A percentile compares a stretch with the other conserved stretches of the same genome.
These are phyloP conservation scores for Saturnispora besseyi DNA, from an alignment of 805 yeast species.

Conservation along the genomic window DNA sequence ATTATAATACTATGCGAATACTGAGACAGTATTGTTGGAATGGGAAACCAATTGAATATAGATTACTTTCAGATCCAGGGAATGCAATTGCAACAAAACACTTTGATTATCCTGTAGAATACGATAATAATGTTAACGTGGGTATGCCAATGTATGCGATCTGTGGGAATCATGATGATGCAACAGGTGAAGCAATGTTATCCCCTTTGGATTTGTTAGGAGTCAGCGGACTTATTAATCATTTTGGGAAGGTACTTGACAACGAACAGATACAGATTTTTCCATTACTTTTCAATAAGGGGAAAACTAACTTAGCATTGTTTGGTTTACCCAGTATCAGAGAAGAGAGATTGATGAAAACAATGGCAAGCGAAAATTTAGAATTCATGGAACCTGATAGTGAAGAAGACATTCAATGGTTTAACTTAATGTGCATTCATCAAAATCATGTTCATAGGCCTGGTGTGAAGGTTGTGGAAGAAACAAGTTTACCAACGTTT, in stretches of 20 bases:
- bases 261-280: slow-evolving; percentile 64
- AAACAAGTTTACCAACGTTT: slow-evolving; percentile 70
- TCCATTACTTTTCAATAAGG: slow-evolving; percentile 79
- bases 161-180: slow-evolving; percentile 94
- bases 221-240: slow-evolving; percentile 77
- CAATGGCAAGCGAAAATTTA: slow-evolving; percentile 74
- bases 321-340: slow-evolving; percentile 85
- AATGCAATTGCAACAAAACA: slow-evolving; percentile 49
- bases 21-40: slow-evolving; percentile 70
- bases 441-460: slow-evolving; percentile 85
- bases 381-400: slow-evolving; percentile 62
- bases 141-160: slow-evolving; percentile 88
- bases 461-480: slow-evolving; percentile 77
- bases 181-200: slow-evolving; percentile 75
- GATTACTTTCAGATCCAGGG: slow-evolving; percentile 71
- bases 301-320: slow-evolving; percentile 69
- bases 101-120: slow-evolving; percentile 69
- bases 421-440: slow-evolving; percentile 77
- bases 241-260: slow-evolving; percentile 75
- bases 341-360: slow-evolving; percentile 77
- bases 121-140: slow-evolving; percentile 83
- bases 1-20: slow-evolving; percentile 72
- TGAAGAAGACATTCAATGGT: slow-evolving; percentile 56
- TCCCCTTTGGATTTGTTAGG: slow-evolving; percentile 81
- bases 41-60: slow-evolving; percentile 79